A percentile compares a stretch with the other conserved stretches of the same genome.
These are phyloP conservation scores for Lasiodiplodia gonubiensis DNA, from an alignment of 2,329 filamentous ascomycete species.

Conservation along the genomic window DNA sequence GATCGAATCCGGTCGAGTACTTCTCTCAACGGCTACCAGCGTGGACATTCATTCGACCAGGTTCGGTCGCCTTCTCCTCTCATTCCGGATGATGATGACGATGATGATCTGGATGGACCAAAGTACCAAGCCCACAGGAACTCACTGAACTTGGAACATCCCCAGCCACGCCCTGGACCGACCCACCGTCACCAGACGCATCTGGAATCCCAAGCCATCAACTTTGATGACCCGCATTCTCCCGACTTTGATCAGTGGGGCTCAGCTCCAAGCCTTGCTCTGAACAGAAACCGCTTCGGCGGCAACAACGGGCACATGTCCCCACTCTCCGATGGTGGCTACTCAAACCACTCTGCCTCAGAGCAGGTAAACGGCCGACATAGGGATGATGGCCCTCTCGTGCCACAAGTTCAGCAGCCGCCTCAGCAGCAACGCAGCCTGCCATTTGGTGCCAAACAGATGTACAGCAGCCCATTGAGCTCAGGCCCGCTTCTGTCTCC, in stretches of 20 bases:
- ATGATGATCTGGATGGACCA: slow-evolving; percentile 61
- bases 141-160: slow-evolving; percentile 79
- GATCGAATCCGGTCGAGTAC: slow-evolving; percentile 57
- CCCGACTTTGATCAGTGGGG: slow-evolving; percentile 57
- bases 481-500: slow-evolving; percentile 46
- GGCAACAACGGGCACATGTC: slow-evolving; percentile 43
- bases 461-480: slow-evolving; percentile 46
- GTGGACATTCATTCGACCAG: slow-evolving; percentile 31
- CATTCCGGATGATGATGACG: slow-evolving; percentile 51
- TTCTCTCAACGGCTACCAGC: slow-evolving; percentile 37
- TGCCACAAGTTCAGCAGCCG: slow-evolving; percentile 48
- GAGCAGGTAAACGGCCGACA: slow-evolving; percentile 51
- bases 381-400: slow-evolving; percentile 63
- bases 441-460: slow-evolving; percentile 36
- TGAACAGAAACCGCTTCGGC: slow-evolving; percentile 46
- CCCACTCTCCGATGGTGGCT: slow-evolving; percentile 47
- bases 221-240: slow-evolving; percentile 58
- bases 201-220: slow-evolving; percentile 73
- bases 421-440: slow-evolving; percentile 16
- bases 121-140: slow-evolving; percentile 85
- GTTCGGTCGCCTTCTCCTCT: slow-evolving; percentile 57
- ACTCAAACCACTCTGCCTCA: slow-evolving; percentile 46
- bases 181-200: slow-evolving; percentile 76
- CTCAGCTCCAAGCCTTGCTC: slow-evolving; percentile 50
- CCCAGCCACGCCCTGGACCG: slow-evolving; percentile 75